These are phyloP conservation scores for Mycothermus thermophilus DNA, from an alignment of 495 filamentous ascomycete genomes.

Conservation along the genomic window DNA sequence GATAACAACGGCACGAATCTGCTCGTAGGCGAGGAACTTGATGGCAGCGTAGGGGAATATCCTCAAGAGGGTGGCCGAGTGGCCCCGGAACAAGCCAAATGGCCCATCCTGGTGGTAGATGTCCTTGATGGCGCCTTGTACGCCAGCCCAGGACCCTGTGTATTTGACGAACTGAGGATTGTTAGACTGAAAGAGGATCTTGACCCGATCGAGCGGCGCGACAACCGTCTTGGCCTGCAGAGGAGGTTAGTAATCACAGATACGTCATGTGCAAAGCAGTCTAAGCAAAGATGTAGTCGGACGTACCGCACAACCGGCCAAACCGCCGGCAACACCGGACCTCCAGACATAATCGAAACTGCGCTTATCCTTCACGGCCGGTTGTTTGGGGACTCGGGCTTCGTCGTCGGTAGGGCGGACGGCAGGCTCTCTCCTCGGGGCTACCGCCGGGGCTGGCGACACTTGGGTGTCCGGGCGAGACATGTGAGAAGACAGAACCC, in stretches of 20 bases:
- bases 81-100: constrained; percentile 73
- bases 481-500: constrained; percentile 25
- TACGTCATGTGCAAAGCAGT: too few relatives aligned
- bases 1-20: constrained; percentile 70
- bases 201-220: constrained; percentile 90
- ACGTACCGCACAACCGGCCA: constrained; percentile 76
- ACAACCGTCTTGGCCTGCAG: constrained; percentile 85
- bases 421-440: constrained; percentile 11
- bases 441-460: constrained; percentile 9
- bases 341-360: constrained; percentile 70
- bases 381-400: constrained; percentile 20
- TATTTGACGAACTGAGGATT: constrained; percentile 92
- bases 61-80: constrained; percentile 83
- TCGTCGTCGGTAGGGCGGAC: constrained; percentile 27
- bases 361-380: constrained; percentile 41
- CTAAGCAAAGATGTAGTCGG: not conserved
- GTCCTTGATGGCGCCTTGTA: constrained; percentile 60
- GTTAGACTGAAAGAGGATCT: constrained; percentile 94
- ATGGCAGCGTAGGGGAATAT: constrained; percentile 97
- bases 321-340: constrained; percentile 70
- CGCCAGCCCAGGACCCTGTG: constrained; percentile 70
- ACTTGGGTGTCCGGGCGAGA: constrained; percentile 19
- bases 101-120: constrained; percentile 66
- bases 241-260: too few relatives aligned
- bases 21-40: constrained; percentile 96